Conservation (phyloP, 1,139 yeast species). For the Wickerhamomyces sp. region DNA sequence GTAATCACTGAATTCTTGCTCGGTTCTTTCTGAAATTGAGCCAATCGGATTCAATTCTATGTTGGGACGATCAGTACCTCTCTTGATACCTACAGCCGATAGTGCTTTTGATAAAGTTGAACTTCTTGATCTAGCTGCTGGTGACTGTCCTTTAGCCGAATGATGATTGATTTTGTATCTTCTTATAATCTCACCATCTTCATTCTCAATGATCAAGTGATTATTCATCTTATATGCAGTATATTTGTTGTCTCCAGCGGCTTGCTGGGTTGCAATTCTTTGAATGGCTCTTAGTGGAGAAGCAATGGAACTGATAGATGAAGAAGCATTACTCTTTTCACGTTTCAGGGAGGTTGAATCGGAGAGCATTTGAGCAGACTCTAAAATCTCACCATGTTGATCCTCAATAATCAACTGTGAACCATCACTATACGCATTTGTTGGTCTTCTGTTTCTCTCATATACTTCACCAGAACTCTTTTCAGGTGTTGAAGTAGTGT, state of each 20-base stretch:
- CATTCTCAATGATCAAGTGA: constrained; percentile 78
- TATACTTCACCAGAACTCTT: constrained; percentile 10
- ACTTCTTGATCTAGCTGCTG: constrained; percentile 15
- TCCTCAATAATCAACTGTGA: constrained; percentile 69
- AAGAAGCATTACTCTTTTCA: constrained; percentile 14
- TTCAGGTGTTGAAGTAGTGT: neutral
- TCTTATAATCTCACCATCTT: constrained; percentile 86
- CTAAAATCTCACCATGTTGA: constrained; percentile 72
- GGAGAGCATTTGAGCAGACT: constrained; percentile 29
- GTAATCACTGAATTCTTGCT: constrained; percentile 4
- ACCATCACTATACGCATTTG: constrained; percentile 72
- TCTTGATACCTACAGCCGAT: constrained; percentile 40
- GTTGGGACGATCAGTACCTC: constrained; percentile 2
- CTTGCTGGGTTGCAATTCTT: constrained; percentile 4
- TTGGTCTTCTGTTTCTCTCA: constrained; percentile 18
- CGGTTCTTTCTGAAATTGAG: neutral
- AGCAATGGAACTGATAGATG: constrained; percentile 18
- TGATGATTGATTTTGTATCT: constrained; percentile 71
- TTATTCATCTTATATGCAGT: constrained; percentile 64
- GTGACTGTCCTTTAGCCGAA: constrained; percentile 8
- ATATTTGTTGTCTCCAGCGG: constrained; percentile 27
- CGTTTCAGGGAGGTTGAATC: constrained; percentile 8
- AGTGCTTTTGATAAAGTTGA: constrained; percentile 39
- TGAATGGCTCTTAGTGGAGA: constrained; percentile 19
- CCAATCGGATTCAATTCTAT: neutral